phyloP scores from a whole-genome alignment of 768 basidiomycete genomes.

The Phanerochaete carnosa region DNA sequence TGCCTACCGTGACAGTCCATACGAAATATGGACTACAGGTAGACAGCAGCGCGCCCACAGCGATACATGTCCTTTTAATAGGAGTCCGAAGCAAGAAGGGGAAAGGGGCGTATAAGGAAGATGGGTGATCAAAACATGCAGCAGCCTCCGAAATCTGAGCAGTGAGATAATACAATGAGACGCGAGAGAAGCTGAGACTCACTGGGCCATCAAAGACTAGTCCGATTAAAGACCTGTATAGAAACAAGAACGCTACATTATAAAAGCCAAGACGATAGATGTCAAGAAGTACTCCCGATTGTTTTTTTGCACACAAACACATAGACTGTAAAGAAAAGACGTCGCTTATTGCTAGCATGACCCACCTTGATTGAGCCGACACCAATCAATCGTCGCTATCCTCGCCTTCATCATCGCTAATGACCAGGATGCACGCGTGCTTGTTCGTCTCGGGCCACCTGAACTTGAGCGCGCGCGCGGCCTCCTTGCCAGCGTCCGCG shows the following conservation, averaged over 20 bases:
- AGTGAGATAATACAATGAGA: background rate
- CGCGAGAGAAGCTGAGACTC: background rate
- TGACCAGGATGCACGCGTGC: slow-evolving; percentile 39
- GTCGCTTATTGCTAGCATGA: background rate
- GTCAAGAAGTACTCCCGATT: slow-evolving; percentile 1
- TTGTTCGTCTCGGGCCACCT: slow-evolving; percentile 46
- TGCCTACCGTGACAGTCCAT: background rate
- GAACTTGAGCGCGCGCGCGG: slow-evolving; percentile 4
- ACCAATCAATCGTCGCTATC: slow-evolving; percentile 9
- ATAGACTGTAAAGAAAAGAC: background rate
- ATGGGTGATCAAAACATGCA: background rate
- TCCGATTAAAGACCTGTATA: background rate
- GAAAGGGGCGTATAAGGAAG: background rate
- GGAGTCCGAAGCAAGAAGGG: background rate
- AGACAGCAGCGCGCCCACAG: background rate
- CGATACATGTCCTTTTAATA: background rate
- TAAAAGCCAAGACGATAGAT: background rate
- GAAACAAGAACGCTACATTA: background rate
- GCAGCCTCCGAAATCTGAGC: background rate
- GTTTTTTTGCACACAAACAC: background rate
- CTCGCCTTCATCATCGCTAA: slow-evolving; percentile 50
- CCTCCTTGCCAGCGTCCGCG: background rate
- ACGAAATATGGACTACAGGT: background rate
- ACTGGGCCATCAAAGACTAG: background rate
- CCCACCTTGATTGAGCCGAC: background rate